These are phyloP conservation scores for Helotiales sp. DNA, from an alignment of 2,329 filamentous ascomycete species.

Conservation along the genomic window DNA sequence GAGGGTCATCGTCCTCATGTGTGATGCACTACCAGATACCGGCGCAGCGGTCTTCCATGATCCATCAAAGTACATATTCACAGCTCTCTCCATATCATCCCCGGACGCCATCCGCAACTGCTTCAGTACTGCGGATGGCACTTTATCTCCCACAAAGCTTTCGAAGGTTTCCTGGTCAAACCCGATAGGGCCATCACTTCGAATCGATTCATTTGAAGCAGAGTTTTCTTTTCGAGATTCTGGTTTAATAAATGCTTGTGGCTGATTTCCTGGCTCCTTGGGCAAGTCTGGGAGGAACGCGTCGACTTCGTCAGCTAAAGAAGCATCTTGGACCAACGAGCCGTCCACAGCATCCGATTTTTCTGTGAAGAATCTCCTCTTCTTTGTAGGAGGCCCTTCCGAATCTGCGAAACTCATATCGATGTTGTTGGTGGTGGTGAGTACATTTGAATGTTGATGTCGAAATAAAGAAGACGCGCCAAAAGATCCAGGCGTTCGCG, in stretches of 20 bases:
- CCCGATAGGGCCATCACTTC: conserved; percentile 32
- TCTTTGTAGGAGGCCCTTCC: conserved; percentile 54
- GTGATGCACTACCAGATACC: conserved; percentile 11
- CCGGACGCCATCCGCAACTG: conserved; percentile 60
- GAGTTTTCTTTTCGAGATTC: conserved; percentile 6
- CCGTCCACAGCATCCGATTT: conserved; percentile 34
- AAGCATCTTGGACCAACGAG: conserved; percentile 30
- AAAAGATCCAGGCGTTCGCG: neutral
- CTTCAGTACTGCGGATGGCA: conserved; percentile 54
- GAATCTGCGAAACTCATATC: conserved; percentile 47
- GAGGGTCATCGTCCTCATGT: conserved; percentile 32
- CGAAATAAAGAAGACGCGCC: conserved; percentile 33
- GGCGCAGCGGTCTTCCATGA: conserved; percentile 57
- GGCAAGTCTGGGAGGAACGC: conserved; percentile 31
- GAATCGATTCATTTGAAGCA: neutral
- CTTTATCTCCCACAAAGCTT: conserved; percentile 62
- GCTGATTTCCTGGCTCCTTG: neutral
- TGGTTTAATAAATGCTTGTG: neutral
- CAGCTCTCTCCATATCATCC: conserved; percentile 63
- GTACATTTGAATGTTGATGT: conserved; percentile 17
- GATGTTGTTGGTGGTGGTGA: conserved; percentile 19
- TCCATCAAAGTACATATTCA: conserved; percentile 74
- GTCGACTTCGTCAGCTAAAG: conserved; percentile 37
- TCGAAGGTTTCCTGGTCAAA: conserved; percentile 66
- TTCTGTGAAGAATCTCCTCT: conserved; percentile 52